Evolutionary conservation across 31 red algal genomes (phyloP).

Genomic region (Bonnemaisonia californica): DNA sequence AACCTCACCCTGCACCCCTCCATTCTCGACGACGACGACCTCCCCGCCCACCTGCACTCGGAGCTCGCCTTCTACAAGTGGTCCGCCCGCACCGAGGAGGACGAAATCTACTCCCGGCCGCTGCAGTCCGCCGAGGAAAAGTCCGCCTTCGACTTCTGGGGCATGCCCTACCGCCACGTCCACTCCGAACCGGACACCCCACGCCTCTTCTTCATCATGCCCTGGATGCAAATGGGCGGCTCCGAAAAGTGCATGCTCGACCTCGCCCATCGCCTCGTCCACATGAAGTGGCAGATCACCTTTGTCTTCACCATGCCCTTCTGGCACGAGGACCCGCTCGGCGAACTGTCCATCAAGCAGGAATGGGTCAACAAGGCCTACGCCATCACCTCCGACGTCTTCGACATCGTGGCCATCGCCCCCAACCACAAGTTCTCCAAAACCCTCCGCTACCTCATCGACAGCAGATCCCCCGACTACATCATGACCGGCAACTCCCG

Average conservation of each 20-base stretch:
- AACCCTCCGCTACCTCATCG: constrained; percentile 51
- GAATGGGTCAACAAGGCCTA: constrained; percentile 64
- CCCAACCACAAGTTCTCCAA: constrained; percentile 77
- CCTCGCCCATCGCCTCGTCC: constrained; percentile 43
- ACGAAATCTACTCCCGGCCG: constrained; percentile 48
- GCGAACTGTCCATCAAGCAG: constrained; percentile 52
- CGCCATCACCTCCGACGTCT: constrained; percentile 65
- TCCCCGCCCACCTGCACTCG: constrained; percentile 47
- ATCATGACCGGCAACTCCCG: constrained; percentile 62
- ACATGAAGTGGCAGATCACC: constrained; percentile 61
- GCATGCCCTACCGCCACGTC: constrained; percentile 51
- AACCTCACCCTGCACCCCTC: constrained; percentile 4
- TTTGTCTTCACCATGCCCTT: constrained; percentile 81
- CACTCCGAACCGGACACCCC: constrained; percentile 27
- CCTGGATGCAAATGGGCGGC: constrained; percentile 82
- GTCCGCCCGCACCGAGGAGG: constrained; percentile 52
- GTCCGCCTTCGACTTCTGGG: constrained; percentile 51
- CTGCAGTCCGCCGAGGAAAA: constrained; percentile 35
- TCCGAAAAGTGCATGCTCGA: constrained; percentile 77
- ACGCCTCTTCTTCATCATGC: constrained; percentile 64
- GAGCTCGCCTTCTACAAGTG: constrained; percentile 71
- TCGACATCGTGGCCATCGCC: constrained; percentile 56
- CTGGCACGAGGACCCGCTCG: constrained; percentile 60
- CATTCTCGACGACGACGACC: constrained; percentile 17
- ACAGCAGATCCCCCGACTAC: constrained; percentile 57